Base-by-base conservation (phyloP, 164 flowering plant genomes). In the Macadamia tetraphylla region DNA sequence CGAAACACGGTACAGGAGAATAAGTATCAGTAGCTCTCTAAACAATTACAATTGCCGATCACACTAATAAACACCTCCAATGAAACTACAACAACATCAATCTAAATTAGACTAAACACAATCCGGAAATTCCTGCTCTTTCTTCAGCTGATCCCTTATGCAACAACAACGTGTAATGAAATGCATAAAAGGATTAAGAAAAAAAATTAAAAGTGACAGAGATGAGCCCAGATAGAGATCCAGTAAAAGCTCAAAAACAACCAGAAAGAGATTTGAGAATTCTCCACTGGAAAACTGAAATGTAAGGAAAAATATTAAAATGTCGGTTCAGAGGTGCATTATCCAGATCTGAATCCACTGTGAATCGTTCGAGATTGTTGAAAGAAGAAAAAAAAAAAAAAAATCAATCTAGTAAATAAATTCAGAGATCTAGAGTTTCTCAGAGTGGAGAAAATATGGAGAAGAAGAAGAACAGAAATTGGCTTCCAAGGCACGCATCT, bases 331-430 rank as follows among this genome's bases (percentile, higher is more conserved):
- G 32, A 57, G 32, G 69, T 57, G 60, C 42, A 57, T 57, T 56
- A n/a, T 56, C 69, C 69, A 66, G 69, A 66, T 66, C 69, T 66
- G 69, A 57, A 56, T 9, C 68, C 49, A 53, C 58, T 17, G 57
- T 17, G 14, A 35, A 53, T 53, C n/a, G 57, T 53, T 53, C 18
- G 15, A 53, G 17, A 14, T 53, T 3, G 13, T 14, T 17, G 14
- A 17, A 53, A 14, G 15, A 12, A 3, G 57, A 53, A 14, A 53
- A 53, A 13, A 0, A 3, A 17, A 53, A 17, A 12, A 17, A 9
- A 51, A 14, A 1, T 23, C 23, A 23, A 23, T 23, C 23, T 10
- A 51, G 13, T 4, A 14, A 14, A 51, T 12, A 12, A 9, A 12
- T 12, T 51, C 3, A 15, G 17, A 51, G 55, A 51, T 51, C 55